A percentile compares a stretch with the other conserved stretches of the same genome.
phyloP scores from a whole-genome alignment of 768 basidiomycete species.

The Pleurotus citrinopileatus region DNA sequence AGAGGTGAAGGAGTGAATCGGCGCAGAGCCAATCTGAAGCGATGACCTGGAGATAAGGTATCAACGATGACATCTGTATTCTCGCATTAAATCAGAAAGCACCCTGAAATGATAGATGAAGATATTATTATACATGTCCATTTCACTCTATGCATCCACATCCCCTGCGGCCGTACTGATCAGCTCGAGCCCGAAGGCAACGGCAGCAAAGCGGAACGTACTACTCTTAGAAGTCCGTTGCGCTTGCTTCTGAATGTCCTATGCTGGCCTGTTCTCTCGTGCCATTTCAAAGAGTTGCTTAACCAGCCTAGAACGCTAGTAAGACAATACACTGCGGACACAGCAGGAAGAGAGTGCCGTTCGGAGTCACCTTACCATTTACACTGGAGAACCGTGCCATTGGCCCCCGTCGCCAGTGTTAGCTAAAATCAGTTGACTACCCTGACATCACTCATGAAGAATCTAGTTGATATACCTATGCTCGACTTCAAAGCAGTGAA shows the following conservation, averaged over 20 bases:
- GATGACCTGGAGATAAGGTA: too few species aligned
- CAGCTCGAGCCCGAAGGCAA: too few species aligned
- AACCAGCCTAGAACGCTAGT: conserved; percentile 60
- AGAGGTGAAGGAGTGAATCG: too few species aligned
- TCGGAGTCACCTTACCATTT: conserved; percentile 99
- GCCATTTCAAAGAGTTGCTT: conserved; percentile 97
- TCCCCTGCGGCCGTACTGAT: too few species aligned
- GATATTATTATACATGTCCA: too few species aligned
- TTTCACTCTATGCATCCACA: too few species aligned
- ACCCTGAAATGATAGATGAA: too few species aligned
- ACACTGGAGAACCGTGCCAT: conserved; percentile 99
- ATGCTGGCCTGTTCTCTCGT: conserved; percentile 89
- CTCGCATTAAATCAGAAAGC: too few species aligned
- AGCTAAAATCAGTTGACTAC: conserved; percentile 93
- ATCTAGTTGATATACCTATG: conserved; percentile 68
- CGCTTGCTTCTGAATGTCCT: conserved; percentile 82
- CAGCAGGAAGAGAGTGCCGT: conserved; percentile 52
- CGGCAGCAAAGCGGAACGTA: too few species aligned
- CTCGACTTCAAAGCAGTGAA: conserved; percentile 90
- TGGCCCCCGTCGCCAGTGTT: conserved; percentile 99
- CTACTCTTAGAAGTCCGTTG: conserved; percentile 86
- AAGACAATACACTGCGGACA: conserved; percentile 1
- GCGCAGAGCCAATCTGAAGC: too few species aligned
- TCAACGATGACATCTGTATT: too few species aligned
- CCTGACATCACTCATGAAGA: conserved; percentile 76